A percentile compares a stretch with the other conserved stretches of the same genome.
Conservation (phyloP, 2,329 filamentous ascomycete species). For the Hypoxylon rubiginosum region DNA sequence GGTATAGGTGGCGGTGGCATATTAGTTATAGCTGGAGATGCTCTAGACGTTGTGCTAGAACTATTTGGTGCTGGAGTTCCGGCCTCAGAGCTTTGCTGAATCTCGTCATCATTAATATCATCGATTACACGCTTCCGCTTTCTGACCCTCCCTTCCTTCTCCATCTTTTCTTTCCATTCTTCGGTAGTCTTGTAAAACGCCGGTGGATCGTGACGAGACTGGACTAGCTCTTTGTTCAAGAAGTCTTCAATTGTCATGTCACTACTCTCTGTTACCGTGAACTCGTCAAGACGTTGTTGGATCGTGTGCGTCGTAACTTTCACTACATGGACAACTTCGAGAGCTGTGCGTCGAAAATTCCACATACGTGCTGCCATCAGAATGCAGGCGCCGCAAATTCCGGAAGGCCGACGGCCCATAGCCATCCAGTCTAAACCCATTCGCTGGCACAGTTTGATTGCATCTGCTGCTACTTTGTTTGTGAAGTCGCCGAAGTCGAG, state of each 20-base stretch:
- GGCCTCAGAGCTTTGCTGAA: slow-evolving; percentile 18
- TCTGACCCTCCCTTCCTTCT: slow-evolving; percentile 54
- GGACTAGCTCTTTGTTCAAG: slow-evolving; percentile 76
- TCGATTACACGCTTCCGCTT: slow-evolving; percentile 61
- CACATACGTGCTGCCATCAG: slow-evolving; percentile 98
- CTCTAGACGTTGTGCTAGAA: slow-evolving; percentile 26
- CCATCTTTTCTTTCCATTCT: slow-evolving; percentile 68
- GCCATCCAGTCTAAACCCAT: slow-evolving; percentile 99
- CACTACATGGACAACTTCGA: slow-evolving; percentile 97
- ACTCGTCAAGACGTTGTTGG: slow-evolving; percentile 90
- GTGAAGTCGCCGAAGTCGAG: slow-evolving; percentile 90
- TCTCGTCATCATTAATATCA: slow-evolving; percentile 53
- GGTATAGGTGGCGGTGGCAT: slow-evolving; percentile 53
- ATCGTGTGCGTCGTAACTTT: slow-evolving; percentile 96
- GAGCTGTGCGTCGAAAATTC: slow-evolving; percentile 92
- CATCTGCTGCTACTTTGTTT: slow-evolving; percentile 88
- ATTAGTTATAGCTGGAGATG: slow-evolving; percentile 42
- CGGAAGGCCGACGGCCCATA: slow-evolving; percentile 91
- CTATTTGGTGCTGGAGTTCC: slow-evolving; percentile 22
- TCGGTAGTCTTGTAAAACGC: slow-evolving; percentile 79
- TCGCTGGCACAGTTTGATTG: slow-evolving; percentile 86
- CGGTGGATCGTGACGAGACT: slow-evolving; percentile 83
- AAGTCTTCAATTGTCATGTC: slow-evolving; percentile 91
- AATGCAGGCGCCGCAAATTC: slow-evolving; percentile 92
- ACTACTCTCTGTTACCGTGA: slow-evolving; percentile 87